Evolutionary conservation across 768 basidiomycete species (phyloP).

Genomic region (Naganishia onofrii): DNA sequence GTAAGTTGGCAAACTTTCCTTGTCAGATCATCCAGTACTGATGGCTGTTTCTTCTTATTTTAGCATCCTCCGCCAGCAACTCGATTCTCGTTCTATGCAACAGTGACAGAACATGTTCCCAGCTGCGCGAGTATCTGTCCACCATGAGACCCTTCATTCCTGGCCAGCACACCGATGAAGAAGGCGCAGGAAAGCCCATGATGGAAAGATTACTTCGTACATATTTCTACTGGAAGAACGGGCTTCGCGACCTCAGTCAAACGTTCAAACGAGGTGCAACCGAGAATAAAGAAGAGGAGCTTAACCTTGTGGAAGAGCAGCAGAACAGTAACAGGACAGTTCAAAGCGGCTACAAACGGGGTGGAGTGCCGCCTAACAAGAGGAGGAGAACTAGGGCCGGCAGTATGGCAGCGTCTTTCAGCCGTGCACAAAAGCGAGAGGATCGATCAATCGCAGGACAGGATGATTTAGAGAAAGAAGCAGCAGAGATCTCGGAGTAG

Average conservation of each 20-base stretch:
- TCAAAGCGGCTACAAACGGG: conserved; percentile 58
- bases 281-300: background rate
- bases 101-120: conserved; percentile 68
- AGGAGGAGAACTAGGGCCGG: conserved; percentile 77
- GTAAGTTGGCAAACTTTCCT: conserved; percentile 12
- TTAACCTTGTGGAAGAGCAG: background rate
- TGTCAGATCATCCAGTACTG: background rate
- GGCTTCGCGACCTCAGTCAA: conserved; percentile 43
- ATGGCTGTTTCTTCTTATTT: no score
- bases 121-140: conserved; percentile 76
- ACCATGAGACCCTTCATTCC: conserved; percentile 54
- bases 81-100: conserved; percentile 83
- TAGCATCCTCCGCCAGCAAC: conserved; percentile 62
- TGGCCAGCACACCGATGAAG: conserved; percentile 34
- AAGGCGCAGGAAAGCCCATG: conserved; percentile 63
- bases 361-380: conserved; percentile 59
- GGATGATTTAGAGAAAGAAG: conserved; percentile 56
- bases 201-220: conserved; percentile 70
- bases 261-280: conserved; percentile 33
- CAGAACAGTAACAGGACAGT: conserved; percentile 26
- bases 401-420: conserved; percentile 49
- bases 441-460: conserved; percentile 43
- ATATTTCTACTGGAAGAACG: conserved; percentile 80
- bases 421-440: conserved; percentile 27
- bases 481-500: conserved; percentile 62